Evolutionary conservation across 805 yeast genomes (phyloP).

Genomic region (Hanseniaspora hatyaiensis): DNA sequence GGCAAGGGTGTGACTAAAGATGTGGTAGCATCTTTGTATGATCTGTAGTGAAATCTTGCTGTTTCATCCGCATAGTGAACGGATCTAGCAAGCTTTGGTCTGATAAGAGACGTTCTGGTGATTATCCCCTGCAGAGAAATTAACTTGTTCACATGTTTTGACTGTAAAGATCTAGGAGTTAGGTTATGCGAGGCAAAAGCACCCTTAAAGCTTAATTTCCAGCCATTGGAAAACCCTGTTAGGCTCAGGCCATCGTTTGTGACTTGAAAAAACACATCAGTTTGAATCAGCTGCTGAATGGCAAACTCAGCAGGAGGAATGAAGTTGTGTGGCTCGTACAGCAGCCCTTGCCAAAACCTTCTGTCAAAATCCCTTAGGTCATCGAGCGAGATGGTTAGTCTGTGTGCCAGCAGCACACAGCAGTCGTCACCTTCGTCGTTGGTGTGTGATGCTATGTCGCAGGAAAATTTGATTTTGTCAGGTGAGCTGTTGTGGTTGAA

Average conservation of each 20-base stretch:
- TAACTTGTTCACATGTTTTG: slow-evolving; percentile 60
- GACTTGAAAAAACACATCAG: slow-evolving; percentile 31
- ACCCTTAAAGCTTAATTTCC: slow-evolving; percentile 71
- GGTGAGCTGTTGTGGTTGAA: slow-evolving; percentile 16
- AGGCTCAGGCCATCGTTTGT: slow-evolving; percentile 21
- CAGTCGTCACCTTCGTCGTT: slow-evolving; percentile 16
- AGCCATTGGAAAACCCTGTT: slow-evolving; percentile 31
- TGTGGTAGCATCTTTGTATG: slow-evolving; percentile 85
- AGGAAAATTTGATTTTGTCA: slow-evolving; percentile 18
- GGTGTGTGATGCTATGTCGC: slow-evolving; percentile 16
- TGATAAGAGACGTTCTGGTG: slow-evolving; percentile 79
- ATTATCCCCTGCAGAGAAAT: slow-evolving; percentile 91
- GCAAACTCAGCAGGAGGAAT: slow-evolving; percentile 86
- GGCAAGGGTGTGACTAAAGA: slow-evolving; percentile 36
- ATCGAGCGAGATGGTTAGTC: slow-evolving; percentile 70
- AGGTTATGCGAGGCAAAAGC: slow-evolving; percentile 81
- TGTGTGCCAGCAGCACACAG: slow-evolving; percentile 23
- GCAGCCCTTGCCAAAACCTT: slow-evolving; percentile 62
- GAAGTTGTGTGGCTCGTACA: slow-evolving; percentile 68
- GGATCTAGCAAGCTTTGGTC: slow-evolving; percentile 81
- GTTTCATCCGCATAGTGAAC: slow-evolving; percentile 63
- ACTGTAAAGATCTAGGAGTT: slow-evolving; percentile 75
- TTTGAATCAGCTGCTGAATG: slow-evolving; percentile 61
- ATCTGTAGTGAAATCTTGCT: slow-evolving; percentile 76
- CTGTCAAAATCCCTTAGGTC: slow-evolving; percentile 77